Evolutionary conservation across 768 basidiomycete species (phyloP).

Genomic region (Rhizopogon vesiculosus): DNA sequence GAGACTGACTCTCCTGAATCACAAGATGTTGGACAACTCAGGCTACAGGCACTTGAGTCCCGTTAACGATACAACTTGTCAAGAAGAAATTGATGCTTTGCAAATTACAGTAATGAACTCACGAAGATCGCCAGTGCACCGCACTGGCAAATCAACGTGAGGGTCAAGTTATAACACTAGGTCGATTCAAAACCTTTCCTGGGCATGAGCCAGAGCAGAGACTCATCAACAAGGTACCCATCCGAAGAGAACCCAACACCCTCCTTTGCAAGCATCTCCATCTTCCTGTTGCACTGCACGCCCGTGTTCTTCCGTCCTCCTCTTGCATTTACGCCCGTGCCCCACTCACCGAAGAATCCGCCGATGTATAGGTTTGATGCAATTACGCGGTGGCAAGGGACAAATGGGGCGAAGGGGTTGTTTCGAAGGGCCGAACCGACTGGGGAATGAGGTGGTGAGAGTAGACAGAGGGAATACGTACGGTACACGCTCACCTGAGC

Average conservation of each 20-base stretch:
- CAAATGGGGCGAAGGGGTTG: constrained; percentile 63
- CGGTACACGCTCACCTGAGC: constrained; percentile 44
- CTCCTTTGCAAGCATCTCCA: constrained; percentile 45
- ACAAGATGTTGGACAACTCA: no score
- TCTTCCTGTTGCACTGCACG: constrained; percentile 40
- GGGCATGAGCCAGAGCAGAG: constrained; percentile 5
- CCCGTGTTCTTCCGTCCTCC: constrained; percentile 23
- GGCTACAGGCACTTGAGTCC: no score
- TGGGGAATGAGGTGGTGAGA: constrained; percentile 12
- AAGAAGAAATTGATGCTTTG: no score
- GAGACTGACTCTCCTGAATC: no score
- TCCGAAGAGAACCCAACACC: constrained; percentile 45
- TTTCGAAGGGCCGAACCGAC: constrained; percentile 60
- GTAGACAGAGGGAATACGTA: neutral
- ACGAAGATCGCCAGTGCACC: no score
- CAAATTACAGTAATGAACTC: no score
- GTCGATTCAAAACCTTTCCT: neutral
- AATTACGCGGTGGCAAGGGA: constrained; percentile 71
- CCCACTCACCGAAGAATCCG: constrained; percentile 63
- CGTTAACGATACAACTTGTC: no score
- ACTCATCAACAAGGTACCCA: constrained; percentile 34
- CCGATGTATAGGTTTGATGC: constrained; percentile 57
- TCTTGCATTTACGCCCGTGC: constrained; percentile 29
- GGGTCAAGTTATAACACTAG: neutral
- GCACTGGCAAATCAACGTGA: no score